Evolutionary conservation across 176 grass and related monocot genomes (phyloP), one percentile per base, ranked within the genome.

Genomic region (Paspalum vaginatum): DNA sequence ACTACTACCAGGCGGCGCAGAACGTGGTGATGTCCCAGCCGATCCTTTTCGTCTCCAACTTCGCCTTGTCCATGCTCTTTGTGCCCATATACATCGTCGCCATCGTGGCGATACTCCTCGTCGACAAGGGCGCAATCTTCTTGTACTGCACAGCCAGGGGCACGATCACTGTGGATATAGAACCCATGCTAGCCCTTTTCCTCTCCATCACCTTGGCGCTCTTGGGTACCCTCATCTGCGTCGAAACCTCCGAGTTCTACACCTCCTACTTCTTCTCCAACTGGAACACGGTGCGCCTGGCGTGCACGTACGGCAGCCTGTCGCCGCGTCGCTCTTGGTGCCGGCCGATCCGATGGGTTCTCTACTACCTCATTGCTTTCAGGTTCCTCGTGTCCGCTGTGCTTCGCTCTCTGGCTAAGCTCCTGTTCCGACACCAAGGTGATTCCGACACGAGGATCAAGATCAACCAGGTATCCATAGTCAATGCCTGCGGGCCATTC

Each of bases 331-430:
- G n/a, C n/a, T n/a, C n/a, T n/a, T n/a, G n/a, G n/a, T n/a, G 0
- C 48, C 6, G 0, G 15, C 0, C 5, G 0, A 5, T 0, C 2
- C 16, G 12, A 21, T 6, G 8, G 5, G 3, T 21, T 3, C 17
- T 43, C 10, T 2, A 10, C 13, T 21, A 1, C 15, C 2, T 59
- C 4, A 4, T 59, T 11, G 21, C 9, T 25, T 5, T 10, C 8
- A 25, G n/a, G 10, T 59, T 49, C 5, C 4, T 49, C 3, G 2
- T 59, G 8, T 56, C 54, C 50, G 32, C 51, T 51, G 7, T 12
- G 14, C 4, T 4, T 12, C 37, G 27, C 14, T 59, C 0, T 20
- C 2, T 17, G 14, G 14, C 7, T 2, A 21, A 8, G 9, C 1
- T 70, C 13, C 6, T 49, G 8, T 7, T 49, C 17, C 16, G 51